Base-by-base conservation (phyloP, 164 flowering plant species). In the Akebia trifoliata region DNA sequence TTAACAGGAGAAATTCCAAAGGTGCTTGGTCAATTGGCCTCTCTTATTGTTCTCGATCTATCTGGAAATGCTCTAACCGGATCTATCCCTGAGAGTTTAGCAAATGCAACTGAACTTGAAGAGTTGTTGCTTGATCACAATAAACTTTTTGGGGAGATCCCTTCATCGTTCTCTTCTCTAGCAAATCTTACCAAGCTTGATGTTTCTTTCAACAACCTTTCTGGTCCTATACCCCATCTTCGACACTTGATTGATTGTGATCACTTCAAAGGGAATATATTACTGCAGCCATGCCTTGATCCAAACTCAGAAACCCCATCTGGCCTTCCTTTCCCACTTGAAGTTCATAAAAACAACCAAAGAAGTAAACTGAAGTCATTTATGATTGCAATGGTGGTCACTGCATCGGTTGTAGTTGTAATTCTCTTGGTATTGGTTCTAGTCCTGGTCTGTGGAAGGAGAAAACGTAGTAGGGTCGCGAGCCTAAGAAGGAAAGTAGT, bases 181-280 rank as follows among this genome's bases (percentile, higher is more conserved):
- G n/a, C 67, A 4, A 50, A 14, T 56, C 87, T 86, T 14, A 50
- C 67, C 29, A 34, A 34, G 22, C 61, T 86, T 42, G 75, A 81
- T 65, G 74, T 86, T 57, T 86, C 94, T 40, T 82, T 66, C 76
- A 86, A 86, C 65, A 77, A 83, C 50, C 82, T 86, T 34, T 75
- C 90, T 6, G 94, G 94, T 29, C 66, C 38, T 47, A 75, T 86
- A 39, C 90, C 86, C 7, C 61, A 36, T 45, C 72, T 83, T 54
- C 75, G 64, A 53, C 78, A 67, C 39, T 20, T 20, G 28, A 65
- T 2, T 36, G 65, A 76, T 54, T 83, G 89, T 49, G 54, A 49
- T 45, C 30, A 42, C 54, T 86, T 79, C 65, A 61, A 18, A 58
- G 88, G 82, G 9, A 86, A 85, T 64, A 42, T 9, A 9, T 73